Percentiles rank a stretch among this genome's conserved stretches.
Conservation (phyloP, 345 rosid genomes). For the Populus alba region DNA sequence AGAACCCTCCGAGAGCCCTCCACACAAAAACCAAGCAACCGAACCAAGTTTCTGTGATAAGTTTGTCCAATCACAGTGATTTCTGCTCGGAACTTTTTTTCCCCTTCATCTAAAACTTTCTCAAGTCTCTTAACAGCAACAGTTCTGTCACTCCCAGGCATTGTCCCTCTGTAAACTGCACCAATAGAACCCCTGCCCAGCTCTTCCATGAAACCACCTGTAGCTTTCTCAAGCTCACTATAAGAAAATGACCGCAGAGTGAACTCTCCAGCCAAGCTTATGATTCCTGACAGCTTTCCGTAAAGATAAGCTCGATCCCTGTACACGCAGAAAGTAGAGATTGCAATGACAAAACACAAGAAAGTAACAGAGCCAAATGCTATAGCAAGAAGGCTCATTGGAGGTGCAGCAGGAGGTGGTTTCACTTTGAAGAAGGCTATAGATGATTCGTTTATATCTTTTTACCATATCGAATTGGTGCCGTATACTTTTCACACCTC, state of each 20-base stretch:
- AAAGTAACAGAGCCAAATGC: slow-evolving; percentile 8
- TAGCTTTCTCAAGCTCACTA: no score
- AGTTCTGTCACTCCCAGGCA: no score
- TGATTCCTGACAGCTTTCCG: background rate
- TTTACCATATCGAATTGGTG: slow-evolving; percentile 5
- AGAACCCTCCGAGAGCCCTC: no score
- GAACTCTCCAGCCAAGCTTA: slow-evolving; percentile 15
- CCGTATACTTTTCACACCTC: background rate
- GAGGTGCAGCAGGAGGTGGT: background rate
- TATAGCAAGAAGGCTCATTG: background rate
- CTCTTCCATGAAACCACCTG: no score
- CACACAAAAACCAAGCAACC: no score
- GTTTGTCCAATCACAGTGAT: no score
- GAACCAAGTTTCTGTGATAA: no score
- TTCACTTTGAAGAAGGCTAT: background rate
- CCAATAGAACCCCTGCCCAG: no score
- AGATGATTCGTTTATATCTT: background rate
- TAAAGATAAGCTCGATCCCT: slow-evolving; percentile 10
- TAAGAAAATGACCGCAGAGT: slow-evolving; percentile 17
- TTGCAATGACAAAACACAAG: slow-evolving; percentile 14
- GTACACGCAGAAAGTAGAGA: slow-evolving; percentile 17
- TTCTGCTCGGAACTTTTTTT: no score
- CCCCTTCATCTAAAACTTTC: no score
- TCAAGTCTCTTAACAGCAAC: no score
- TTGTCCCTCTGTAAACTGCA: no score